Percentiles rank a stretch among this genome's conserved stretches.
These are phyloP conservation scores for Halophytophthora polymorphica DNA, from an alignment of 352 stramenopile species.

Conservation along the genomic window DNA sequence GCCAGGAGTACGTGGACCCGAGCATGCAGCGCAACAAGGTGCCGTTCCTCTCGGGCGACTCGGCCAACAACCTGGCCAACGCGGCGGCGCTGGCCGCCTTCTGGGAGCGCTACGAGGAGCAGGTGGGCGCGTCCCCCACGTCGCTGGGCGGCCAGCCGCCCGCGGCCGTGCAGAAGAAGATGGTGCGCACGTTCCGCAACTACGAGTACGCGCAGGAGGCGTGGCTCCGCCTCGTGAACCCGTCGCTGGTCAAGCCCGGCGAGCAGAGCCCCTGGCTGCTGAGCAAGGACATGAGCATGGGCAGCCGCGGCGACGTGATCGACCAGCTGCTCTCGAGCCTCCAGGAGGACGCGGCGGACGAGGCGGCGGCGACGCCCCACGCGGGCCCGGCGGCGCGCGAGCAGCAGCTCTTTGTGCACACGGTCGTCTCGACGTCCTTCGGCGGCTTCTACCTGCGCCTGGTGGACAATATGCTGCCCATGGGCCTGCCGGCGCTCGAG, in stretches of 20 bases:
- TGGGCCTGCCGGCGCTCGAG: slow-evolving; percentile 74
- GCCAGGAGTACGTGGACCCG: slow-evolving; percentile 71
- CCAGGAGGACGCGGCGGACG: slow-evolving; percentile 32
- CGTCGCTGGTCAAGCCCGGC: slow-evolving; percentile 56
- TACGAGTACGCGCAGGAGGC: slow-evolving; percentile 87
- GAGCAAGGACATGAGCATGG: slow-evolving; percentile 82
- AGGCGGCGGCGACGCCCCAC: slow-evolving; percentile 20
- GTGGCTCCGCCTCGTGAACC: slow-evolving; percentile 80
- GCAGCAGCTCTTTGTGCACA: slow-evolving; percentile 74
- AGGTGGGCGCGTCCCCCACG: slow-evolving; percentile 52
- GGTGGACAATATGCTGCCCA: slow-evolving; percentile 78
- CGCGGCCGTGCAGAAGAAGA: slow-evolving; percentile 78
- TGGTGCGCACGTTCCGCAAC: slow-evolving; percentile 83
- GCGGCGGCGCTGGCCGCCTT: slow-evolving; percentile 57
- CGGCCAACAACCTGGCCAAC: slow-evolving; percentile 44
- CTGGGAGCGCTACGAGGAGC: slow-evolving; percentile 69
- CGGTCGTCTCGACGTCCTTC: slow-evolving; percentile 76
- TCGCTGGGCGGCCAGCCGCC: slow-evolving; percentile 59
- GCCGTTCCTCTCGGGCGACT: slow-evolving; percentile 46
- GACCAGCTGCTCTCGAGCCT: slow-evolving; percentile 77
- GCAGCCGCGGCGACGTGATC: slow-evolving; percentile 61
- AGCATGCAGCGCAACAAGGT: slow-evolving; percentile 64
- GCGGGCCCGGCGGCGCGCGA: slow-evolving; percentile 12
- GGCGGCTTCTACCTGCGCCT: slow-evolving; percentile 85
- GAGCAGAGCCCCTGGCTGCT: slow-evolving; percentile 75